phyloP scores from a whole-genome alignment of 2,329 filamentous ascomycete genomes.

The Alternaria rosae region DNA sequence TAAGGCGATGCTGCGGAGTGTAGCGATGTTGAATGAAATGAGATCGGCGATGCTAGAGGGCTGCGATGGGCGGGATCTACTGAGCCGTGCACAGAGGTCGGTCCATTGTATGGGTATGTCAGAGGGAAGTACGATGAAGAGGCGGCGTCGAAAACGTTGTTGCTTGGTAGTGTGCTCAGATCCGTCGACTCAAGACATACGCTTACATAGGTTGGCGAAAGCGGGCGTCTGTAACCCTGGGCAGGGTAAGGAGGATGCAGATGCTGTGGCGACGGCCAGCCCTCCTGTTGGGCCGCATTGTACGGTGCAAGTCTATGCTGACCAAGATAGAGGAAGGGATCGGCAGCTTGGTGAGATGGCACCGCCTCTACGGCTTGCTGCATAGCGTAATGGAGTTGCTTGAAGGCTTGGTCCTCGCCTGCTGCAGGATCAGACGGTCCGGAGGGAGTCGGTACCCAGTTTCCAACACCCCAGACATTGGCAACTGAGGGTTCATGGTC shows the following conservation, averaged over 20 bases:
- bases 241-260: background rate
- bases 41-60: background rate
- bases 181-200: background rate
- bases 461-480: background rate
- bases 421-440: background rate
- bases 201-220: background rate
- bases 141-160: background rate
- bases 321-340: background rate
- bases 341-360: background rate
- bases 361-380: background rate
- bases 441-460: background rate
- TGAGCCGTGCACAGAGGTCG: background rate
- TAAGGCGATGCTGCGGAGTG: background rate
- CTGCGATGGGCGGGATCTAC: background rate
- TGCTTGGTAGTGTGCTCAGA: conserved; percentile 13
- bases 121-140: conserved; percentile 2
- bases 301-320: background rate
- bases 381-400: background rate
- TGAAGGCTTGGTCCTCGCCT: background rate
- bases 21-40: background rate
- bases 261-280: background rate
- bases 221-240: background rate
- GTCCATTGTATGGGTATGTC: background rate
- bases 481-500: no score
- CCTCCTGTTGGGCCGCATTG: background rate